A percentile compares a stretch with the other conserved stretches of the same genome.
These are phyloP conservation scores for Lentinus brumalis DNA, from an alignment of 768 basidiomycete genomes.

Conservation along the genomic window DNA sequence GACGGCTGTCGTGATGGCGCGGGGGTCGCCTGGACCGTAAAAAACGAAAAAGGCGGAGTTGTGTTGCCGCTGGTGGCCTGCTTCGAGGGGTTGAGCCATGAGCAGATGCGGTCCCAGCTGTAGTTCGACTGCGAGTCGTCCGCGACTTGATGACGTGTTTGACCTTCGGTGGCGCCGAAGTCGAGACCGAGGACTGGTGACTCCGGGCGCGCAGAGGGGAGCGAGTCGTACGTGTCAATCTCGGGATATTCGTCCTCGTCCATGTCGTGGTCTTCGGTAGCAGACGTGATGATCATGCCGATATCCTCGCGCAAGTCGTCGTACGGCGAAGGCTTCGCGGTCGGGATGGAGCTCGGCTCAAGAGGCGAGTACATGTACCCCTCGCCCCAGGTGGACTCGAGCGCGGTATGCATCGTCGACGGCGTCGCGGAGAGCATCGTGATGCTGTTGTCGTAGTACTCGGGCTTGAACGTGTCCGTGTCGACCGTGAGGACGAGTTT, in stretches of 20 bases:
- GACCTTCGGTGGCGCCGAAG: constrained; percentile 11
- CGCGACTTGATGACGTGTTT: neutral
- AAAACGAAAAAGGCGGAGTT: constrained; percentile 19
- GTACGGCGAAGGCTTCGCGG: constrained; percentile 25
- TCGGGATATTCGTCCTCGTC: constrained; percentile 26
- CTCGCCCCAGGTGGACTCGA: constrained; percentile 43
- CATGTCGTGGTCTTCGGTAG: constrained; percentile 26
- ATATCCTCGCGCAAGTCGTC: constrained; percentile 16
- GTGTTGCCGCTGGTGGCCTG: constrained; percentile 8
- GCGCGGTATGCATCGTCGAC: constrained; percentile 75
- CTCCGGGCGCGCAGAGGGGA: constrained; percentile 25
- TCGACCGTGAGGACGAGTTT: constrained; percentile 53
- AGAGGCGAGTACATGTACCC: constrained; percentile 34
- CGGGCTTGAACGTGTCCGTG: constrained; percentile 47
- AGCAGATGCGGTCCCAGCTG: constrained; percentile 19
- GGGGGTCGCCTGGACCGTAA: constrained; percentile 18
- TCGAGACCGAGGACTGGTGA: constrained; percentile 29
- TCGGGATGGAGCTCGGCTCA: constrained; percentile 22
- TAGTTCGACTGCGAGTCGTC: constrained; percentile 2
- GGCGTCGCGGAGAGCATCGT: constrained; percentile 50
- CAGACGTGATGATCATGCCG: constrained; percentile 25
- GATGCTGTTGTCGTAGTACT: constrained; percentile 48
- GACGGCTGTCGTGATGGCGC: constrained; percentile 18
- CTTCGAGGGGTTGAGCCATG: constrained; percentile 18
- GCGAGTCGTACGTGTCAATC: constrained; percentile 22